Conservation (phyloP, 1,139 yeast species). For the Arxiozyma telluris region DNA sequence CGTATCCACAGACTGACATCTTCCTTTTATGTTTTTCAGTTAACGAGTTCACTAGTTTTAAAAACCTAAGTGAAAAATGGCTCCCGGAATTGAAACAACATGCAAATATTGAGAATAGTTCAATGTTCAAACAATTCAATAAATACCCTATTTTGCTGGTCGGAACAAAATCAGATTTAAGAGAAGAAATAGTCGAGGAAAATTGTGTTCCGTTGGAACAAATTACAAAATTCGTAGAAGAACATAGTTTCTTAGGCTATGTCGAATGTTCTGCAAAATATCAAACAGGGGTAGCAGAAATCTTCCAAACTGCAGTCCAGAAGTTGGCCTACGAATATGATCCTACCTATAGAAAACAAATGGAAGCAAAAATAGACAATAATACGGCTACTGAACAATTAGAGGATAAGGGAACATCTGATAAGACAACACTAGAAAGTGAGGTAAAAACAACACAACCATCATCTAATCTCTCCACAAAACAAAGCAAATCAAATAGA, state of each 20-base stretch:
- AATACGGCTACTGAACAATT: not conserved
- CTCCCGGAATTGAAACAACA: constrained; percentile 83
- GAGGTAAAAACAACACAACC: not conserved
- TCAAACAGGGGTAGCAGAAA: constrained; percentile 74
- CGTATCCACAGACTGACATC: constrained; percentile 89
- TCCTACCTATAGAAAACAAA: not conserved
- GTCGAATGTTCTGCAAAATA: constrained; percentile 92
- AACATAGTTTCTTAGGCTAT: constrained; percentile 64
- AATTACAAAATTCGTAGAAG: constrained; percentile 61
- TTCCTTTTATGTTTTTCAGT: constrained; percentile 83
- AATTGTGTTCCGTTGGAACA: constrained; percentile 36
- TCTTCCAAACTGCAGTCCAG: constrained; percentile 73
- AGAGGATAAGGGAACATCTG: not conserved
- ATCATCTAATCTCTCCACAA: not conserved
- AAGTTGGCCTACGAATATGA: constrained; percentile 42
- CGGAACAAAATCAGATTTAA: constrained; percentile 79
- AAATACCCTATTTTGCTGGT: constrained; percentile 61
- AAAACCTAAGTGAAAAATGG: constrained; percentile 71
- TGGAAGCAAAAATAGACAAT: constrained; percentile 29
- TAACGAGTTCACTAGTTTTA: constrained; percentile 72
- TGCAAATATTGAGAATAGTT: constrained; percentile 49
- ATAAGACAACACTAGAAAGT: no score
- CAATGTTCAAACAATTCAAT: constrained; percentile 16
- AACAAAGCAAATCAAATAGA: not conserved
- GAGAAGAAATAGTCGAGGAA: constrained; percentile 54